Percentiles rank a stretch among this genome's conserved stretches.
Conservation (phyloP, 495 filamentous ascomycete genomes). For the Tuber magnatum region DNA sequence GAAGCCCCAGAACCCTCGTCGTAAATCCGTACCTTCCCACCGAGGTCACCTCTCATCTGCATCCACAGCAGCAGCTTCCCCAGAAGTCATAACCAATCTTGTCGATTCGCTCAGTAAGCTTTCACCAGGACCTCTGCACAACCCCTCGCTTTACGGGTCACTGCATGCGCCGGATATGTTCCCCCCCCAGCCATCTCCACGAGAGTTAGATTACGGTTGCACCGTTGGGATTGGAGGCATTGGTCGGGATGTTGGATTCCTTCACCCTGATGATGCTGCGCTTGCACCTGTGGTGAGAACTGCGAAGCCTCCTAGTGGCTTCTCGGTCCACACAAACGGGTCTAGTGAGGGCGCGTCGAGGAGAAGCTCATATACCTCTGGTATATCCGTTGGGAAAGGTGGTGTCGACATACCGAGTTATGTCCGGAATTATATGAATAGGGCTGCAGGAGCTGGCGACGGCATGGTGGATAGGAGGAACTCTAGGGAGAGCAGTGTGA, state of each 20-base stretch:
- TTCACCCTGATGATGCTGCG: constrained; percentile 70
- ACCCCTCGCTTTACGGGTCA: constrained; percentile 37
- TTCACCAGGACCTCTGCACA: constrained; percentile 38
- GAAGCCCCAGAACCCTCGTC: constrained; percentile 23
- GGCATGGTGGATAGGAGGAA: constrained; percentile 47
- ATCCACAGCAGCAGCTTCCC: constrained; percentile 54
- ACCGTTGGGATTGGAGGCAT: constrained; percentile 51
- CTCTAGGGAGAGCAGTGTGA: constrained; percentile 30
- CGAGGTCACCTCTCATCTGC: constrained; percentile 29
- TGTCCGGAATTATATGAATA: constrained; percentile 41
- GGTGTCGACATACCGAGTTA: constrained; percentile 45
- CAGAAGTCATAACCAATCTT: constrained; percentile 87
- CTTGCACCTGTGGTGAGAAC: constrained; percentile 78
- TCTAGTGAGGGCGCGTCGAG: constrained; percentile 47
- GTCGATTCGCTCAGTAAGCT: constrained; percentile 89
- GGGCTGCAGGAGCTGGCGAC: constrained; percentile 42
- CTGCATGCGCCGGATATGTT: constrained; percentile 44
- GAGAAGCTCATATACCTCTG: constrained; percentile 44
- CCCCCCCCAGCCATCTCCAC: constrained; percentile 44
- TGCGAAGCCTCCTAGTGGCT: constrained; percentile 68
- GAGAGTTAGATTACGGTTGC: constrained; percentile 42
- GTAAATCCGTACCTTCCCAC: constrained; percentile 28
- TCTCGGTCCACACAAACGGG: constrained; percentile 60
- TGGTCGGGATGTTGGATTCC: constrained; percentile 61
- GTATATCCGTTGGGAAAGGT: constrained; percentile 47